A percentile compares a stretch with the other conserved stretches of the same genome.
phyloP scores from a whole-genome alignment of 1,284 basidiomycete genomes.

The Puccinia novopanici region DNA sequence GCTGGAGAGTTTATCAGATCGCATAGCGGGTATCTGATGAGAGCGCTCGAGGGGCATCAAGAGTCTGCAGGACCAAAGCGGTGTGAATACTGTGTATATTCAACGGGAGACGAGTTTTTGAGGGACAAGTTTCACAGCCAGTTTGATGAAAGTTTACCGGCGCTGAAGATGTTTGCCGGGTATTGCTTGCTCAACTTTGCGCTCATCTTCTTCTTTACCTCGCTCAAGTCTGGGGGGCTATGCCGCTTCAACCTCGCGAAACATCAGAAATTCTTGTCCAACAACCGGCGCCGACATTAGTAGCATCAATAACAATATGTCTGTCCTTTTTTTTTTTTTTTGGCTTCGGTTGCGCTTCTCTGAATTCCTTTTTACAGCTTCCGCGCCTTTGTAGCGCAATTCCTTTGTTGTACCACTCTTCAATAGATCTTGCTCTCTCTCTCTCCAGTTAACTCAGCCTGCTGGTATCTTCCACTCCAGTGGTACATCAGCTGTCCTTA shows the following conservation, averaged over 20 bases:
- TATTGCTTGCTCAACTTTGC: slow-evolving; percentile 36
- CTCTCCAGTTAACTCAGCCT: too few species aligned
- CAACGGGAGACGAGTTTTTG: slow-evolving; percentile 48
- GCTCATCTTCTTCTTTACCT: slow-evolving; percentile 20
- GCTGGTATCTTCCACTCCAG: too few species aligned
- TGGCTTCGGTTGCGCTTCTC: too few species aligned
- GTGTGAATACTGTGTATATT: slow-evolving; percentile 42
- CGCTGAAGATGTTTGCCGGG: neutral
- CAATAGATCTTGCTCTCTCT: too few species aligned
- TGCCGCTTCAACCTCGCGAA: slow-evolving; percentile 18
- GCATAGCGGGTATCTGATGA: slow-evolving; percentile 29
- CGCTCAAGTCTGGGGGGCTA: slow-evolving; percentile 15
- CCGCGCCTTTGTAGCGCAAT: too few species aligned
- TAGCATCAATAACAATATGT: too few species aligned
- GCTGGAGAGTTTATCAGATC: slow-evolving; percentile 29
- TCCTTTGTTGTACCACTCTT: too few species aligned
- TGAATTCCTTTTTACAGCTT: too few species aligned
- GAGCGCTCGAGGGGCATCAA: neutral
- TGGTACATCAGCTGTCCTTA: too few species aligned
- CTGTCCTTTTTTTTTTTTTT: too few species aligned
- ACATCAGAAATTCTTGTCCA: neutral
- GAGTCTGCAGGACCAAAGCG: neutral
- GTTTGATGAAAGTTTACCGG: slow-evolving; percentile 25
- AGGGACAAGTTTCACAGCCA: slow-evolving; percentile 6
- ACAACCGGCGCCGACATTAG: too few species aligned